Conservation (phyloP, 2,329 filamentous ascomycete species). For the Emergomyces orientalis region DNA sequence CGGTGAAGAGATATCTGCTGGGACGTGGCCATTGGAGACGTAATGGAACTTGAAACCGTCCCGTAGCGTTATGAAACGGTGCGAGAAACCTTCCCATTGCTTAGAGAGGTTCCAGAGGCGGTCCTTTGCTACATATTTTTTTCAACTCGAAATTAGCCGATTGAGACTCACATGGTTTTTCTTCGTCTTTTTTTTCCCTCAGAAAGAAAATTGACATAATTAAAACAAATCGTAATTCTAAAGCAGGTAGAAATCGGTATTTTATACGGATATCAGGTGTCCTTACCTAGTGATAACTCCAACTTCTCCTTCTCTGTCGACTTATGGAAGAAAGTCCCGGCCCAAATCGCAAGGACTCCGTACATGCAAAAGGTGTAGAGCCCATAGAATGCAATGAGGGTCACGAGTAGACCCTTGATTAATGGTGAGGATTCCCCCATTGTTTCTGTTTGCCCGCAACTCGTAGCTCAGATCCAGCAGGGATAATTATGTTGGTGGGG, state of each 20-base stretch:
- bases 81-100: constrained; percentile 39
- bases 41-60: constrained; percentile 48
- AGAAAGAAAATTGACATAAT: background rate
- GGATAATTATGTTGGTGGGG: no score
- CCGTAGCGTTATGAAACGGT: constrained; percentile 44
- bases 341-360: constrained; percentile 21
- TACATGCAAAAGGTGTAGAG: constrained; percentile 30
- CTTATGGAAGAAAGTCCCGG: constrained; percentile 31
- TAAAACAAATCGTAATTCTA: background rate
- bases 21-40: constrained; percentile 33
- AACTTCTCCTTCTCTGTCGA: constrained; percentile 32
- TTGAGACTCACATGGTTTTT: background rate
- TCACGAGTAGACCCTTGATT: constrained; percentile 15
- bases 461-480: background rate
- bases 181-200: background rate
- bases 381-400: constrained; percentile 26
- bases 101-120: constrained; percentile 47
- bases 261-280: background rate
- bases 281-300: constrained; percentile 34
- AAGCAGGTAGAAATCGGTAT: background rate
- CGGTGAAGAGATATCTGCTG: constrained; percentile 14
- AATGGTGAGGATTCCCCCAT: constrained; percentile 9
- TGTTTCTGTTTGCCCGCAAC: background rate
- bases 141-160: background rate
- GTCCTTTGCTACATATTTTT: constrained; percentile 36